Evolutionary conservation across 306 rosid genomes (phyloP).

Genomic region (Lathyrus tuberosus): DNA sequence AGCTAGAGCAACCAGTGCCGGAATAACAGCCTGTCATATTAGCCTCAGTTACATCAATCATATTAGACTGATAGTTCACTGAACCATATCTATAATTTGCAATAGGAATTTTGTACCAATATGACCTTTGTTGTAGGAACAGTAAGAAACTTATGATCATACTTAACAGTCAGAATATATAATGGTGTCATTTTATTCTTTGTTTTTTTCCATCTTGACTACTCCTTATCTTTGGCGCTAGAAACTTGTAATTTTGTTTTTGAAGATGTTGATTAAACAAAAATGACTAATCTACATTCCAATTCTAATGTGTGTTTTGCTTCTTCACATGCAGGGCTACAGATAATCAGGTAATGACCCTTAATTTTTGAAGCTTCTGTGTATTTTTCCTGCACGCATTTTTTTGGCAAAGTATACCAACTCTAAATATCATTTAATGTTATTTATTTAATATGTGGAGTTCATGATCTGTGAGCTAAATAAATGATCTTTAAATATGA

Average conservation of each 20-base stretch:
- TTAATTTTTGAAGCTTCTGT: constrained; percentile 21
- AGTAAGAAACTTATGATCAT: constrained; percentile 11
- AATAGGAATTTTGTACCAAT: constrained; percentile 4
- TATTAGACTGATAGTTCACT: constrained; percentile 8
- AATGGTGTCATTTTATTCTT: constrained; percentile 10
- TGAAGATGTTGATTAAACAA: constrained; percentile 1
- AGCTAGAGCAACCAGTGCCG: background rate
- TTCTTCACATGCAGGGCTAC: constrained; percentile 75
- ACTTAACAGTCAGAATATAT: constrained; percentile 10
- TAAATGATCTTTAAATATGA: constrained; percentile 5
- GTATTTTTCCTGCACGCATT: no score
- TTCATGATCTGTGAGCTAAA: constrained; percentile 26
- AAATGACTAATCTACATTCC: constrained; percentile 27
- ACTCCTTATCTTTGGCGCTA: constrained; percentile 16
- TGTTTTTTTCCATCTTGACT: constrained; percentile 10
- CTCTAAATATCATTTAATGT: constrained; percentile 16
- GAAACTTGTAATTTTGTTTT: background rate
- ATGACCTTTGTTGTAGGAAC: constrained; percentile 2
- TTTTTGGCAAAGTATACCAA: constrained; percentile 16
- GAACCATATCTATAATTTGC: constrained; percentile 20
- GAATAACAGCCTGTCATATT: background rate
- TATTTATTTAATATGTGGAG: constrained; percentile 12
- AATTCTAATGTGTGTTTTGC: constrained; percentile 36
- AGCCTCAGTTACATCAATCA: background rate
- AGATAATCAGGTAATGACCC: constrained; percentile 83